Conservation (phyloP, 1,284 basidiomycete genomes). For the Ceratobasidium sp. region DNA sequence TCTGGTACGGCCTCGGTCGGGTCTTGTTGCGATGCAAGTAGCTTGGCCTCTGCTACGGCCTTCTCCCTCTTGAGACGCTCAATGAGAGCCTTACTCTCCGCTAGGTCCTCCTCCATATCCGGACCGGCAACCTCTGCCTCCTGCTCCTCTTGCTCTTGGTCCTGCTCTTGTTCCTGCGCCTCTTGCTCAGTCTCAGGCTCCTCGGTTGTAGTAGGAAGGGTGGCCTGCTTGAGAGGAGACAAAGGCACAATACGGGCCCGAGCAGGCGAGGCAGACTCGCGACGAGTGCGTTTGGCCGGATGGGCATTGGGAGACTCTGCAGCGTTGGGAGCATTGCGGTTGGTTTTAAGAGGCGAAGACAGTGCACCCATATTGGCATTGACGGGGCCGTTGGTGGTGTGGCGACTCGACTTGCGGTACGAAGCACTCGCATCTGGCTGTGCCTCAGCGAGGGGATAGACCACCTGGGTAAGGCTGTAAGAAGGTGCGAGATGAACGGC, state of each 20-base stretch:
- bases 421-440: slow-evolving; percentile 75
- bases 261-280: slow-evolving; percentile 26
- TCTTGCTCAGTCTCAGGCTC: slow-evolving; percentile 57
- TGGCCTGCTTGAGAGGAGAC: slow-evolving; percentile 16
- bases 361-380: slow-evolving; percentile 12
- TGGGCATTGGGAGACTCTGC: slow-evolving; percentile 4
- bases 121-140: slow-evolving; percentile 60
- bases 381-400: slow-evolving; percentile 32
- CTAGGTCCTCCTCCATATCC: slow-evolving; percentile 70
- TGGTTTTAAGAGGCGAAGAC: slow-evolving; percentile 25
- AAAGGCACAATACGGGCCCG: not conserved
- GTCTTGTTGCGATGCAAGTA: not conserved
- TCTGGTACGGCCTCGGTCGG: slow-evolving; percentile 8
- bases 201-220: slow-evolving; percentile 57
- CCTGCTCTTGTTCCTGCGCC: slow-evolving; percentile 5
- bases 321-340: not conserved
- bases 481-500: slow-evolving; percentile 60
- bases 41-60: slow-evolving; percentile 35
- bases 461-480: slow-evolving; percentile 66
- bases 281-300: slow-evolving; percentile 11
- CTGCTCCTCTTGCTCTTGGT: slow-evolving; percentile 46
- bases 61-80: slow-evolving; percentile 61
- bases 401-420: slow-evolving; percentile 68
- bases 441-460: slow-evolving; percentile 73
- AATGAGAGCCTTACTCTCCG: slow-evolving; percentile 74